phyloP scores from a whole-genome alignment of 805 yeast species.

The Yamadazyma takamatsuzukensis region DNA sequence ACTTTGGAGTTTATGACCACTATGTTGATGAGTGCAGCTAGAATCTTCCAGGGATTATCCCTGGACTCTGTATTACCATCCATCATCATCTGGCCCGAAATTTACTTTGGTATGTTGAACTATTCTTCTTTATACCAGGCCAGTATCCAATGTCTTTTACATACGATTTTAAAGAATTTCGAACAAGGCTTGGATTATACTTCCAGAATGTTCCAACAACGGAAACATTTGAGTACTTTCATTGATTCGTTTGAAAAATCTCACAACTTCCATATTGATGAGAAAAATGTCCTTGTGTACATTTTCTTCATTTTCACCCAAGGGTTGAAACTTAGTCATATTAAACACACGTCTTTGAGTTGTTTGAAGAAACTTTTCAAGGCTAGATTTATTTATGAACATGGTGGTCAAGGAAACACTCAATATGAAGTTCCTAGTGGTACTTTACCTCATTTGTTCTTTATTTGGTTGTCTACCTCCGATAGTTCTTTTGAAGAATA shows the following conservation, averaged over 20 bases:
- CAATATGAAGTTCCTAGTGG: slow-evolving; percentile 11
- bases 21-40: slow-evolving; percentile 33
- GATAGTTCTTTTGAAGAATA: slow-evolving; percentile 22
- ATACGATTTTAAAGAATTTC: slow-evolving; percentile 22
- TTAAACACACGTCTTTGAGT: slow-evolving; percentile 46
- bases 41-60: slow-evolving; percentile 48
- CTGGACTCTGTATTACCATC: slow-evolving; percentile 43
- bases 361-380: slow-evolving; percentile 43
- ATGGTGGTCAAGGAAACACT: slow-evolving; percentile 1
- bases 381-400: slow-evolving; percentile 36
- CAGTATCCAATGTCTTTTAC: slow-evolving; percentile 26
- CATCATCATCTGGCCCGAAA: slow-evolving; percentile 46
- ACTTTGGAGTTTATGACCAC: slow-evolving; percentile 33
- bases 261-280: slow-evolving; percentile 36
- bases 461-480: slow-evolving; percentile 27
- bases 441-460: slow-evolving; percentile 23
- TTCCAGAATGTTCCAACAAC: slow-evolving; percentile 25
- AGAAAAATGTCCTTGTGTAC: slow-evolving; percentile 49
- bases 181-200: slow-evolving; percentile 19
- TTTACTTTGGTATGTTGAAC: slow-evolving; percentile 28
- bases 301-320: slow-evolving; percentile 46
- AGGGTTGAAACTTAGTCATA: slow-evolving; percentile 58
- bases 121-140: slow-evolving; percentile 30
- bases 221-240: slow-evolving; percentile 38
- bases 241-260: slow-evolving; percentile 41